A percentile compares a stretch with the other conserved stretches of the same genome.
Evolutionary conservation across 2,329 filamentous ascomycete species (phyloP).

Genomic region (Penicillium oxalicum): DNA sequence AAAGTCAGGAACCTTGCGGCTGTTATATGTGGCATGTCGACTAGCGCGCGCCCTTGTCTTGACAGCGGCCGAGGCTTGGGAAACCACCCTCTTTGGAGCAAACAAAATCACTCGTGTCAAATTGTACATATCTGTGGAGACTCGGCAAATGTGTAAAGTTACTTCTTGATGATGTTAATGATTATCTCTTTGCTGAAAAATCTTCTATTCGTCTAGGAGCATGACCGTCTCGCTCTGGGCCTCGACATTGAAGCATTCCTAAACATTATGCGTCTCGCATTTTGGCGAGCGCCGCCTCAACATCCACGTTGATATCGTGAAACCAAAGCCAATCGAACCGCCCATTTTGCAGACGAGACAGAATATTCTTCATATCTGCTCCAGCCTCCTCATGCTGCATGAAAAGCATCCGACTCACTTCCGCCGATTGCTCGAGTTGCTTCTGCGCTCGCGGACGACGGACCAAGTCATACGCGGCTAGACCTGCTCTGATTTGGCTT

Average conservation of each 20-base stretch:
- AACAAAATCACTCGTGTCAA: no score
- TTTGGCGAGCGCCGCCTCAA: neutral
- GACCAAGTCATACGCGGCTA: slow-evolving; percentile 5
- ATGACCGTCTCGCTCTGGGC: no score
- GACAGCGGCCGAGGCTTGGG: no score
- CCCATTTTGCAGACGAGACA: slow-evolving; percentile 6
- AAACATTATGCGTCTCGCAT: neutral
- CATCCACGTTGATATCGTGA: slow-evolving; percentile 9
- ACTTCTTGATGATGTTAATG: no score
- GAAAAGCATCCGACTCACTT: slow-evolving; percentile 9
- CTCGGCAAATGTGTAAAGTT: no score
- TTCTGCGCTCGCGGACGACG: slow-evolving; percentile 6
- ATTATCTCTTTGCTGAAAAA: no score
- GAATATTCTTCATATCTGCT: slow-evolving; percentile 8
- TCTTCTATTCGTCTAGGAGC: no score
- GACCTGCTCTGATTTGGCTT: neutral
- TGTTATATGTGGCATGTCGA: no score
- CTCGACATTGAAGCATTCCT: no score
- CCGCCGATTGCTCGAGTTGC: slow-evolving; percentile 5
- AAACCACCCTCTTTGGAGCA: no score
- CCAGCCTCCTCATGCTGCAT: slow-evolving; percentile 10
- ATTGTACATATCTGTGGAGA: no score
- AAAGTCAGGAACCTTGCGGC: neutral
- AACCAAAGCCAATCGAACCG: slow-evolving; percentile 11
- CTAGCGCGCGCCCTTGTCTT: no score